Evolutionary conservation across 139 green algal species (phyloP).

Genomic region (Chlorella sorokiniana): DNA sequence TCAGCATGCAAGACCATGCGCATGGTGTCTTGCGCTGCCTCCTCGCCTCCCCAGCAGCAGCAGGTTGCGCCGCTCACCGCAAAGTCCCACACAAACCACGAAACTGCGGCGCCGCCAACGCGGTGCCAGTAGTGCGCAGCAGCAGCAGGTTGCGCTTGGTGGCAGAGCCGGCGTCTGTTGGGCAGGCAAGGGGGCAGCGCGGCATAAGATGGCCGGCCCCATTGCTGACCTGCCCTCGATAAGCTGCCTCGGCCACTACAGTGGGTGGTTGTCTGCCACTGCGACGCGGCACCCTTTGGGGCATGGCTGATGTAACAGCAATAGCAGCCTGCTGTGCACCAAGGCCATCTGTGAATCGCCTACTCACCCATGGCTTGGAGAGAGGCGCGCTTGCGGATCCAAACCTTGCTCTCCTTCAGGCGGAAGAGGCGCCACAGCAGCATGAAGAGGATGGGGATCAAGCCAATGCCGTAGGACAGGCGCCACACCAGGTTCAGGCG

Average conservation of each 20-base stretch:
- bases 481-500: slow-evolving; percentile 26
- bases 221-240: no score
- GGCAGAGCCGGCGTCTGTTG: background rate
- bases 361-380: slow-evolving; percentile 1
- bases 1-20: no score
- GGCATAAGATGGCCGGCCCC: no score
- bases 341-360: no score
- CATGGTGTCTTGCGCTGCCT: no score
- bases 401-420: slow-evolving; percentile 18
- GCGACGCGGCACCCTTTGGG: no score
- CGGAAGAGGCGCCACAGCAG: slow-evolving; percentile 35
- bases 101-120: slow-evolving; percentile 29
- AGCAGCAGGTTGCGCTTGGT: slow-evolving; percentile 26
- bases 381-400: slow-evolving; percentile 12
- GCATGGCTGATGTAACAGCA: no score
- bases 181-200: no score
- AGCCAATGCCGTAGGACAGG: slow-evolving; percentile 52
- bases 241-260: no score
- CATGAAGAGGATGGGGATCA: slow-evolving; percentile 47
- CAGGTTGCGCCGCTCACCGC: slow-evolving; percentile 20
- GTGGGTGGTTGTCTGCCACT: no score
- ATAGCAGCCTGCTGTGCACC: no score
- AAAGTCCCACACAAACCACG: slow-evolving; percentile 65
- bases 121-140: slow-evolving; percentile 47
- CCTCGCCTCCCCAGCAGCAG: no score